These are phyloP conservation scores for Chamaenerion angustifolium DNA, from an alignment of 345 rosid genomes.

Conservation along the genomic window DNA sequence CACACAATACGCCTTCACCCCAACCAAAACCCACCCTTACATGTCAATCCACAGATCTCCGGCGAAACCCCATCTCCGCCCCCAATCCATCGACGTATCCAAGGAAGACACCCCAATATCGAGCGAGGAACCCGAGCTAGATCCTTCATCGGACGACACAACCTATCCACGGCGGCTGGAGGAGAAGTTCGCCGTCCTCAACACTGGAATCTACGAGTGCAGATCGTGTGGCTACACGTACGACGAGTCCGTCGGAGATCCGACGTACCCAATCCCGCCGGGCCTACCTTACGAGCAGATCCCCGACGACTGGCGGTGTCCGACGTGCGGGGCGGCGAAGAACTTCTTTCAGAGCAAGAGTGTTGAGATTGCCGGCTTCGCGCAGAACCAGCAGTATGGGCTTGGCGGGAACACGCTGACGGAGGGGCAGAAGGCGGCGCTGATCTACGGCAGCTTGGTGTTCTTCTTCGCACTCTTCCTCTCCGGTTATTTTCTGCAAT, in stretches of 20 bases:
- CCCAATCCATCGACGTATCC: conserved; percentile 51
- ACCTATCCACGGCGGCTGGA: conserved; percentile 47
- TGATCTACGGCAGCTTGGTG: conserved; percentile 66
- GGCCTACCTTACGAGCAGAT: conserved; percentile 65
- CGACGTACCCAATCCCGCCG: conserved; percentile 78
- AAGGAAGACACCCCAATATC: conserved; percentile 50
- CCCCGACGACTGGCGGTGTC: conserved; percentile 90
- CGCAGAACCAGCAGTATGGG: conserved; percentile 87
- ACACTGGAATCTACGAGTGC: conserved; percentile 93
- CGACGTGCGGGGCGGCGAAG: conserved; percentile 88
- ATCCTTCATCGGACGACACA: background rate
- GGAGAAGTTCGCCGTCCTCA: conserved; percentile 86
- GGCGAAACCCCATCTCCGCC: conserved; percentile 12
- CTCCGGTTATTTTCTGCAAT: conserved; percentile 81
- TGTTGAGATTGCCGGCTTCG: conserved; percentile 96
- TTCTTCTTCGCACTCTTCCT: conserved; percentile 58
- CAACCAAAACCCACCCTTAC: conserved; percentile 7
- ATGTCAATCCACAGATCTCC: conserved; percentile 1
- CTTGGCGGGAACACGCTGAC: conserved; percentile 83
- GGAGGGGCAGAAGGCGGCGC: conserved; percentile 69
- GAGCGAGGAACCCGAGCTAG: conserved; percentile 6
- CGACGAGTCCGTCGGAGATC: conserved; percentile 83
- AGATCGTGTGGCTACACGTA: conserved; percentile 85
- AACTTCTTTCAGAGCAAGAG: conserved; percentile 78
- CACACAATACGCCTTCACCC: background rate